Evolutionary conservation across 1,284 basidiomycete genomes (phyloP).

Genomic region (Puccinia sorghi): DNA sequence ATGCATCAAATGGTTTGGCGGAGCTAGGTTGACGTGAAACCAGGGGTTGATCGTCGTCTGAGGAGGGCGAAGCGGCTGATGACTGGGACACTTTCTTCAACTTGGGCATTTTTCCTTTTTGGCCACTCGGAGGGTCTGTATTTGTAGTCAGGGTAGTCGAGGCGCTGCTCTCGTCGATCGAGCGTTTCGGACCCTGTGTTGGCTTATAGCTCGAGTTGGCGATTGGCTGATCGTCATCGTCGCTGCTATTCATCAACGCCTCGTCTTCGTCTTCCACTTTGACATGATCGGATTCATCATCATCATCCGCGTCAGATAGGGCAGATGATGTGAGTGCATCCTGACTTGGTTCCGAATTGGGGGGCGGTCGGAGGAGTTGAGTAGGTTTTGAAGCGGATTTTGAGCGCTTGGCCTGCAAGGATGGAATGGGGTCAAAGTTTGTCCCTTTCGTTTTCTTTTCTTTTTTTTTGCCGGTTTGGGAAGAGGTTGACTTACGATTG

Average conservation of each 20-base stretch:
- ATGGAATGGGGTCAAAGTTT: not conserved
- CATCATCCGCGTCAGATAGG: not conserved
- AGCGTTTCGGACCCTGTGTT: conserved; percentile 7
- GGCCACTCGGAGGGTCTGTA: not conserved
- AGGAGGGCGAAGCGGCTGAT: not conserved
- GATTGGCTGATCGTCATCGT: conserved; percentile 37
- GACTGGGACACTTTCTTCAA: not conserved
- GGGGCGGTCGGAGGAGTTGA: not conserved
- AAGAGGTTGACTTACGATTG: conserved; percentile 9
- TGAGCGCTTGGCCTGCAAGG: conserved; percentile 26
- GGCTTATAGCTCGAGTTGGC: conserved; percentile 23
- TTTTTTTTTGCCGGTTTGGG: not conserved
- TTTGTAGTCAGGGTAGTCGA: conserved; percentile 29
- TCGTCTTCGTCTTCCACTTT: conserved; percentile 2
- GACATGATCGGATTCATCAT: not conserved
- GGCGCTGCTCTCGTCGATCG: conserved; percentile 40
- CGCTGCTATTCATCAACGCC: not conserved
- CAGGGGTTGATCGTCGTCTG: conserved; percentile 33
- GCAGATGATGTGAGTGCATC: not conserved
- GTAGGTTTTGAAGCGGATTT: conserved; percentile 15
- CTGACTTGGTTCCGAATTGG: conserved; percentile 15
- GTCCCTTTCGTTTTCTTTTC: not conserved
- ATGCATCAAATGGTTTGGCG: not conserved
- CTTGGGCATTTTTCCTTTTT: not conserved
- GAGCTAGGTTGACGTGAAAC: conserved; percentile 20